Evolutionary conservation across 2,329 filamentous ascomycete species (phyloP), one percentile per base, ranked within the genome.

Genomic region (Neospermospora avenae): DNA sequence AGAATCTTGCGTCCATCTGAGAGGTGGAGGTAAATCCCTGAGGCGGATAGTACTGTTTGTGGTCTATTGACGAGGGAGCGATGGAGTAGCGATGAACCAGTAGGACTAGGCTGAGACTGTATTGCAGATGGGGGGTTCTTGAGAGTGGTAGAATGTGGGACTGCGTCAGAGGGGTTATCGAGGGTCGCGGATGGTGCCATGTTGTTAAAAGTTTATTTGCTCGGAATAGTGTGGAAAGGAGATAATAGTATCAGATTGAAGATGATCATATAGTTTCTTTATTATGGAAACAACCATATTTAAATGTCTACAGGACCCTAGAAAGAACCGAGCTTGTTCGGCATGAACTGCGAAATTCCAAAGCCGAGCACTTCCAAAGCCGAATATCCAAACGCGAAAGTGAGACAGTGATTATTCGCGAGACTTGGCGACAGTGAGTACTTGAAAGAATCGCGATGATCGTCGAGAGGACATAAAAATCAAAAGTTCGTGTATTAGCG

Each of bases 1-100:
- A 91, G 79, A 5, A 55, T 45, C 3, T 24, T 18, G 16, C 20
- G 18, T 4, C 53, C 53, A 24, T 22, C 11, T 28, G 11, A 4
- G 14, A 55, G 39, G 14, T 14, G 13, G 16, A 45, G 39, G 20
- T 45, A 55, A 4, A 4, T 28, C 34, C 39, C 53, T 45, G 39
- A 28, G 4, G 53, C 53, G 8, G 18, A 41, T 2, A 8, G 6
- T 10, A 55, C 24, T 20, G 18, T 41, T 7, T 45, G 16, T 20
- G 53, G 53, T 16, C 2, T 22, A 14, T 42, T 18, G 22, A 34
- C 10, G 14, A 55, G 53, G 18, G 39, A 31, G 22, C 39, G 37
- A 24, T 55, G 37, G 6, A 44, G 18, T 6, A 55, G 35, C 8
- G 16, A 16, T 39, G 24, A 20, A 3, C 44, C 20, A 3, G 35